Percentiles rank a stretch among this genome's conserved stretches.
phyloP scores from a whole-genome alignment of 2,329 filamentous ascomycete species.

The Aspergillus pseudoviridinutans region DNA sequence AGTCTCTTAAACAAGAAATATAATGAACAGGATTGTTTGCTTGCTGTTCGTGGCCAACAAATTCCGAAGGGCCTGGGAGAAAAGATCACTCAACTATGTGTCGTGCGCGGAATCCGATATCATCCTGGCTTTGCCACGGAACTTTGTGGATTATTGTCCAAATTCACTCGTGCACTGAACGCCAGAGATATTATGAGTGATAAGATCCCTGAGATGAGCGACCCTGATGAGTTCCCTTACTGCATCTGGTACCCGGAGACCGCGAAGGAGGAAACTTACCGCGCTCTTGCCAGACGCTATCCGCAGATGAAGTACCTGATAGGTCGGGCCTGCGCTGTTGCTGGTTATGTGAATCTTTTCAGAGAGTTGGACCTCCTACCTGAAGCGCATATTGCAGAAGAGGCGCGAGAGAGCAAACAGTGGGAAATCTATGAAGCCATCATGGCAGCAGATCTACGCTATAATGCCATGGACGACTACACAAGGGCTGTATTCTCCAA shows the following conservation, averaged over 20 bases:
- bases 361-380: constrained; percentile 15
- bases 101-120: too few species aligned
- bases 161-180: too few species aligned
- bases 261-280: constrained; percentile 35
- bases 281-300: constrained; percentile 27
- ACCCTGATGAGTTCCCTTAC: too few species aligned
- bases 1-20: too few species aligned
- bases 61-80: too few species aligned
- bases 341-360: constrained; percentile 16
- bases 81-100: too few species aligned
- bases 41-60: too few species aligned
- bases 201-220: too few species aligned
- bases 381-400: constrained; percentile 18
- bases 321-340: constrained; percentile 18
- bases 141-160: too few species aligned
- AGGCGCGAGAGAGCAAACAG: constrained; percentile 11
- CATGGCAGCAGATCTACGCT: constrained; percentile 5
- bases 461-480: constrained; percentile 16
- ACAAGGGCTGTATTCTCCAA: constrained; percentile 7
- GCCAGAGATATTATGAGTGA: too few species aligned
- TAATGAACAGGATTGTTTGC: too few species aligned
- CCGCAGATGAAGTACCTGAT: constrained; percentile 27
- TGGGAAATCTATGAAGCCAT: constrained; percentile 13
- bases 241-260: constrained; percentile 26
- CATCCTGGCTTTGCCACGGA: too few species aligned